phyloP scores from a whole-genome alignment of 768 basidiomycete genomes.

The button mushroom (Agaricus bisporus) region DNA sequence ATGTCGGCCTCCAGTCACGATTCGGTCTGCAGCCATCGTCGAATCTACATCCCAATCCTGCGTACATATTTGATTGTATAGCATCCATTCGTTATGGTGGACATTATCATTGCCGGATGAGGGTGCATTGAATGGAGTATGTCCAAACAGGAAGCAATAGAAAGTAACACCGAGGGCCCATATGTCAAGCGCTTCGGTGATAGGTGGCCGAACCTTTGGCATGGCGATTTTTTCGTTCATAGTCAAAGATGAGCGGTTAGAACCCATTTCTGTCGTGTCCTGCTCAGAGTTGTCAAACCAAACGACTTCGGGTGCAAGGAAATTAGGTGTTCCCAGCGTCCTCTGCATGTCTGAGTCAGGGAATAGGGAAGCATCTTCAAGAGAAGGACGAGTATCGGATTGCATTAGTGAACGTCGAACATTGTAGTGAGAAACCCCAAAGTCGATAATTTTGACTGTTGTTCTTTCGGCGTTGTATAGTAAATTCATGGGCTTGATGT shows the following conservation, averaged over 20 bases:
- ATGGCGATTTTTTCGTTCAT: conserved; percentile 13
- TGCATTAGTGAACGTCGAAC: conserved; percentile 6
- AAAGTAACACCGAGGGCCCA: conserved; percentile 44
- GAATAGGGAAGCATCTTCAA: conserved; percentile 28
- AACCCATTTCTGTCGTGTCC: conserved; percentile 12
- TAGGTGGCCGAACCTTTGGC: conserved; percentile 27
- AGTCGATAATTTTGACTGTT: conserved; percentile 87
- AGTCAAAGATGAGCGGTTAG: conserved; percentile 12
- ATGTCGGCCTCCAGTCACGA: conserved; percentile 29
- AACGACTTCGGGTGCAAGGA: conserved; percentile 39
- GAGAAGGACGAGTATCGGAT: conserved; percentile 5
- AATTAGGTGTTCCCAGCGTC: conserved; percentile 36
- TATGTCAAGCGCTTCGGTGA: conserved; percentile 40
- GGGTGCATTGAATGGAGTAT: conserved; percentile 33
- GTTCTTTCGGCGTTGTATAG: conserved; percentile 44
- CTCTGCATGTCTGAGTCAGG: conserved; percentile 31
- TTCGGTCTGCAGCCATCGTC: conserved; percentile 30
- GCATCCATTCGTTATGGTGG: conserved; percentile 30
- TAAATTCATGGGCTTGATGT: conserved; percentile 88
- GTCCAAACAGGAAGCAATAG: conserved; percentile 41
- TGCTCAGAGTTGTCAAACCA: conserved; percentile 31
- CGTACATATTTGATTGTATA: conserved; percentile 36
- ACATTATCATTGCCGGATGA: conserved; percentile 26
- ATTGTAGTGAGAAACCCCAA: conserved; percentile 48
- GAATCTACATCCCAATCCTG: conserved; percentile 33